Conservation (phyloP, 2,329 filamentous ascomycete species). For the Coniochaeta hoffmannii region DNA sequence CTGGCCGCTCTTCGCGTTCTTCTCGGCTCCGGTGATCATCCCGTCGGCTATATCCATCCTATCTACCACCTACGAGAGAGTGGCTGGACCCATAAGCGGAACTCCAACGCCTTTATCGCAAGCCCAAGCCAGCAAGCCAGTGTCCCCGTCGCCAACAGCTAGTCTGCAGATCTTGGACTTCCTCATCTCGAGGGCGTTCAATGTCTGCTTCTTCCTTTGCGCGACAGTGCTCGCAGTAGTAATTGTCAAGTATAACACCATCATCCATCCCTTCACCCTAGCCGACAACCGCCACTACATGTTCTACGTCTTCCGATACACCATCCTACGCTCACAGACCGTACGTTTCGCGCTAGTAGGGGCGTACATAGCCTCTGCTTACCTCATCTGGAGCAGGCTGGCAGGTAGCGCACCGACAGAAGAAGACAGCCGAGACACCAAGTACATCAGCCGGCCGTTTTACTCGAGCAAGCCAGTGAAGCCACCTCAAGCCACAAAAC, state of each 20-base stretch:
- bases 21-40: conserved; percentile 72
- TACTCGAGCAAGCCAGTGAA: not conserved
- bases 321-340: conserved; percentile 57
- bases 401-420: conserved; percentile 26
- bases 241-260: conserved; percentile 75
- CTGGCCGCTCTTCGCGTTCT: conserved; percentile 84
- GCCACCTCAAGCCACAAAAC: not conserved
- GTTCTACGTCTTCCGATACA: conserved; percentile 89
- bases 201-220: conserved; percentile 28
- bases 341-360: conserved; percentile 62
- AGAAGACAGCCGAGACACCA: not conserved
- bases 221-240: conserved; percentile 29
- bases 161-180: conserved; percentile 13
- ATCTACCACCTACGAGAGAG: conserved; percentile 19
- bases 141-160: not conserved
- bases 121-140: not conserved
- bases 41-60: conserved; percentile 32
- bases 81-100: not conserved
- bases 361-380: conserved; percentile 64
- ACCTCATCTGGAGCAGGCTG: conserved; percentile 59
- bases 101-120: not conserved
- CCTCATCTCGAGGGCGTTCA: conserved; percentile 24
- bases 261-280: conserved; percentile 90
- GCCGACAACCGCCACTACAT: conserved; percentile 97
- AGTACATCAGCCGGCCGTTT: conserved; percentile 7